Evolutionary conservation across 805 yeast genomes (phyloP), one percentile per base, ranked within the genome.

Genomic region (Lachancea quebecensis): DNA sequence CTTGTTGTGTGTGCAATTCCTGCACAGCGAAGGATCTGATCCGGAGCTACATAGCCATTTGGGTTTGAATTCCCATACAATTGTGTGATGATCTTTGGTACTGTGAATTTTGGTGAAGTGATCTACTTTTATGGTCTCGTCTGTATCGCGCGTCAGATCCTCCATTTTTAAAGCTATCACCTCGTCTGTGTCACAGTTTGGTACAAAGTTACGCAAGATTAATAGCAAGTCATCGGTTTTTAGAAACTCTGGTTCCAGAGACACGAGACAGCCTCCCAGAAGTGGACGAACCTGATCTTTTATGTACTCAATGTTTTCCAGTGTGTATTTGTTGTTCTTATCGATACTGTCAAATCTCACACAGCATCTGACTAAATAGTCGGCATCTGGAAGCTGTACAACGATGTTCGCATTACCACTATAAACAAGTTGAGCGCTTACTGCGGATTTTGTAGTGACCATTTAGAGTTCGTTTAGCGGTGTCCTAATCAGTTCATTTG

Each of bases 31-130:
- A 17, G 21, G 10, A 38, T 50, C 56, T 4, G 34, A 33, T 1
- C 43, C 27, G 5, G 50, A 41, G 25, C 51, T 49, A 42, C 52
- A 45, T 6, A 58, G 35, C 67, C 67, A 63, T 45, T 63, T 63
- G 8, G 67, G 67, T 42, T 63, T 63, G 14, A 62, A 44, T 45
- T 63, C 67, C 54, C 60, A 42, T 2, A 59, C 32, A 3, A 54
- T 39, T 2, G 31, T 35, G 1, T 25, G 31, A 2, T 15, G 10
- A 12, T 29, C 29, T 1, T 12, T 11, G 18, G 50, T 41, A 1
- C 39, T 21, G 35, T 52, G 57, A 7, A 61, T 18, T 31, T 46
- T 55, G 16, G 62, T 58, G 28, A 53, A 53, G 41, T 60, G 66
- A 40, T 60, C 65, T 4, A 45, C 25, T 10, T n/a, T 14, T 4